Conservation (phyloP, 2,329 filamentous ascomycete genomes). For the Rachicladosporium sp. region DNA sequence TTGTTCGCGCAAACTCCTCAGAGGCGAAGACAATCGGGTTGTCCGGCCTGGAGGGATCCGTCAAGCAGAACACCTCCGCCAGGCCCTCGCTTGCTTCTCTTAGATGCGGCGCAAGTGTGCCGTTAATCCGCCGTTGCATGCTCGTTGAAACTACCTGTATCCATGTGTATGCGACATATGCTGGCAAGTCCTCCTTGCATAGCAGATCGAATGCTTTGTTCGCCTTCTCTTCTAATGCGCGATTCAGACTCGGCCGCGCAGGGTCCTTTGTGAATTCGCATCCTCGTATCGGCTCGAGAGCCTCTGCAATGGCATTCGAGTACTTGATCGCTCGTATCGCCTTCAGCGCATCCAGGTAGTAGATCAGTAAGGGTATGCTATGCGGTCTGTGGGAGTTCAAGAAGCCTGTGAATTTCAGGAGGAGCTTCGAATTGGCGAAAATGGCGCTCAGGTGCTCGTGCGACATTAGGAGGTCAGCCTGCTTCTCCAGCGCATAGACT, state of each 20-base stretch:
- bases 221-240: constrained; percentile 49
- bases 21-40: constrained; percentile 70
- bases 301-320: constrained; percentile 54
- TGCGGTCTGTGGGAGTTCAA: constrained; percentile 46
- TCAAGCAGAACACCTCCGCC: constrained; percentile 65
- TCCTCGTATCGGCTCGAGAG: constrained; percentile 44
- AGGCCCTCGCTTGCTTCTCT: constrained; percentile 60
- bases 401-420: constrained; percentile 57
- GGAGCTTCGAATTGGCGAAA: constrained; percentile 49
- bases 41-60: constrained; percentile 58
- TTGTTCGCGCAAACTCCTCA: constrained; percentile 63
- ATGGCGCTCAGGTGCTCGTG: constrained; percentile 52
- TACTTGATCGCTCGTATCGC: constrained; percentile 59
- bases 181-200: constrained; percentile 56
- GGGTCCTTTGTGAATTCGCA: constrained; percentile 43
- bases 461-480: constrained; percentile 55
- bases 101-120: constrained; percentile 51
- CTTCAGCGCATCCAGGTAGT: constrained; percentile 61
- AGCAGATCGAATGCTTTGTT: constrained; percentile 52
- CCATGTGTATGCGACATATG: constrained; percentile 58
- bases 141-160: constrained; percentile 58
- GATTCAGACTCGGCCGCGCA: constrained; percentile 44
- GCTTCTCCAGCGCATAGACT: constrained; percentile 48
- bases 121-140: constrained; percentile 55
- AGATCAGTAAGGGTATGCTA: constrained; percentile 54